Evolutionary conservation across 1,139 yeast species (phyloP), one percentile per base, ranked within the genome.

Genomic region (Saccharomyces pastorianus): DNA sequence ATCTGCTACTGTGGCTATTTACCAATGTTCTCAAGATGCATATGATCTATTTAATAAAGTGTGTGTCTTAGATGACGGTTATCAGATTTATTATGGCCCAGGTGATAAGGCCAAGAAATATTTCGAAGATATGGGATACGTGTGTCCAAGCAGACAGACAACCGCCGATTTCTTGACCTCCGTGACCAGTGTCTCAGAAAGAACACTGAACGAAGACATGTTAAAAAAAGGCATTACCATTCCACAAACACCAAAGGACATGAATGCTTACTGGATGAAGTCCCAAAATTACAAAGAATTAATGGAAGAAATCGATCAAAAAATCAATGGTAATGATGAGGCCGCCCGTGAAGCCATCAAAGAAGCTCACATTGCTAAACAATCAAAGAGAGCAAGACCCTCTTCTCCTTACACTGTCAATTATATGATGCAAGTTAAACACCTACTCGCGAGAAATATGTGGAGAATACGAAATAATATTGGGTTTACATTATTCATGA

Each of bases 21-120:
- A 88, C 70, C 96, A 88, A 73, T 88, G 91, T 61, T 83, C 88
- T 42, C 88, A 85, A 72, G 85, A 81, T 65, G 86, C 86, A 2
- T 76, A 76, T 58, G 74, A 75, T 55, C 66, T 71, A 38, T 76
- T 76, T 59, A 79, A 76, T 61, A 76, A 76, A 56, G 80, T 76
- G 6, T 70, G 76, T n/a, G 73, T 76, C n/a, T 65, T 76, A 50
- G 76, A 77, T 57, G 66, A 68, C 48, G 81, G 81, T 28, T 66
- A 69, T 54, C 79, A 77, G 62, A 65, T 77, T 28, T 77, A 68
- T 57, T 76, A 67, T 56, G 80, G 81, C 11, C 72, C 74, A 6
- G 66, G 69, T 32, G 52, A 55, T 11, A 63, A 69, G 34, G 80
- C 81, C 9, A 74, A 74, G 56, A 63, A 62, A 9, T 76, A 72